Evolutionary conservation across 495 filamentous ascomycete species (phyloP), one percentile per base, ranked within the genome.

Genomic region (Letharia lupina): DNA sequence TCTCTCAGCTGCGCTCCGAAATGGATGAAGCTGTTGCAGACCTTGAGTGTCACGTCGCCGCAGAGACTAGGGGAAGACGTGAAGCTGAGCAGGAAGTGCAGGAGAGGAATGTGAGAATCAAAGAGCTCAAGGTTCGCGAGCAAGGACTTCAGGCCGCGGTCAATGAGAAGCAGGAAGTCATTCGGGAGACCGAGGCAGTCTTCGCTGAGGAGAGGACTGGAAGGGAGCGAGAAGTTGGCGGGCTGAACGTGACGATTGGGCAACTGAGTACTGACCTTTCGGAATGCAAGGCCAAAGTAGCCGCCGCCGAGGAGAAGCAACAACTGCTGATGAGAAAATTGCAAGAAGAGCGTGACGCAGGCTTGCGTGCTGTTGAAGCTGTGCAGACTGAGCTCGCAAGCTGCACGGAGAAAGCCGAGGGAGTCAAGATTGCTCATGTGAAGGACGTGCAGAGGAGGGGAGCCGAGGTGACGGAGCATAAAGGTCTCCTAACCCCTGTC

Each of bases 281-380:
- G 44, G 69, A 66, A 42, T 54, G 58, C 4, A 60, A 41, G 68
- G 70, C 62, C 54, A 73, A 75, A 60, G 79, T 79, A 2, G 79
- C 79, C n/a, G 76, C 78, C 60, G 73, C 79, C 37, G 83, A 83
- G 28, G 81, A 84, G 2, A 80, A 85, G 73, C 72, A 39, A 78
- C 81, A 69, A 76, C 76, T 68, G 75, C 74, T 45, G 70, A 71
- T 50, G 76, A 74, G 61, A 71, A 77, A 61, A 12, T 31, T 69
- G 37, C 48, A 66, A 42, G 58, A 69, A 62, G 72, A 69, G 52
- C 64, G 64, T 40, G 71, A 67, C 11, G 67, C 67, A 9, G 69
- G 64, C 47, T 18, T 67, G 10, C 60, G 67, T 40, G 63, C 68
- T 47, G 65, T 72, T 6, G 47, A 65, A 59, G 63, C 50, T 12